These are phyloP conservation scores for Ophiostoma piceae DNA, from an alignment of 2,329 filamentous ascomycete genomes.

Conservation along the genomic window DNA sequence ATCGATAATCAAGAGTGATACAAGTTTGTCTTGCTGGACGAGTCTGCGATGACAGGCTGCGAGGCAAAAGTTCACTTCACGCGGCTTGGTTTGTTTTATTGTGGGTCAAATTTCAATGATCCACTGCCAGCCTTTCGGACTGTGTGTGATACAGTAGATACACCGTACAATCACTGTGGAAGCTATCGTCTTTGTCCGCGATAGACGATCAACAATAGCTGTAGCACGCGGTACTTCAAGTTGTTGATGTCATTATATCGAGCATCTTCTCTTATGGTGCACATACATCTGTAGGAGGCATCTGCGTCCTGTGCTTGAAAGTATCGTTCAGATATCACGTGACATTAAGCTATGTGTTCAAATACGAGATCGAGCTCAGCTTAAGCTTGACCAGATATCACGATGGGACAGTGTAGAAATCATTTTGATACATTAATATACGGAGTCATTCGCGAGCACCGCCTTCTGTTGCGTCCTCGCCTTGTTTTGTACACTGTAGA, in stretches of 20 bases:
- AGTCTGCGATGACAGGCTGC: not conserved
- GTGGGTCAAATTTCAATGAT: not conserved
- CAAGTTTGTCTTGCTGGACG: not conserved
- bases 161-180: not conserved
- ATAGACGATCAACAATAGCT: not conserved
- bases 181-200: not conserved
- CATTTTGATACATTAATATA: constrained; percentile 19
- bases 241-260: not conserved
- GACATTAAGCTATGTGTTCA: constrained; percentile 8
- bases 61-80: constrained; percentile 21
- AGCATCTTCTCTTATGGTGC: not conserved
- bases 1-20: not conserved
- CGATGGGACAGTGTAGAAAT: not conserved
- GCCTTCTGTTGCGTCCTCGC: constrained; percentile 4
- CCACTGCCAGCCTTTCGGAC: not conserved
- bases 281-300: not conserved
- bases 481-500: constrained; percentile 5
- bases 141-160: not conserved
- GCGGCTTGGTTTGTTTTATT: constrained; percentile 22
- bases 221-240: not conserved
- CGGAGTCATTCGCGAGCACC: not conserved
- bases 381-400: not conserved
- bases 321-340: not conserved
- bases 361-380: not conserved
- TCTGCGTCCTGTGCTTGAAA: no score